These are phyloP conservation scores for Thyridium curvatum DNA, from an alignment of 2,329 filamentous ascomycete genomes.

Conservation along the genomic window DNA sequence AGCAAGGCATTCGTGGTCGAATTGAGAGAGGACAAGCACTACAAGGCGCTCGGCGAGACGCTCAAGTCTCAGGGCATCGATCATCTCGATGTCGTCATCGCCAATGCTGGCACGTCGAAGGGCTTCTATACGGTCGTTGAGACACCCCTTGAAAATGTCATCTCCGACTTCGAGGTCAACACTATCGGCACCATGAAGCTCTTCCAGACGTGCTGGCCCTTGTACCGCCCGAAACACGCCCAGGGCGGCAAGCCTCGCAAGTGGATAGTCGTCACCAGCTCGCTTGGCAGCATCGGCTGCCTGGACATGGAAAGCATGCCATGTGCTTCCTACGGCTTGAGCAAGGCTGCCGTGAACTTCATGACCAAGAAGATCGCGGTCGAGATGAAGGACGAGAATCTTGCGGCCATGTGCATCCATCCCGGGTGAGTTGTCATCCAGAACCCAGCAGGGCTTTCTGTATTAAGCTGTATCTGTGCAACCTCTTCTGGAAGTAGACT, in stretches of 20 bases:
- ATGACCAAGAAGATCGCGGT: constrained; percentile 16
- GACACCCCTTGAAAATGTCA: too few relatives aligned
- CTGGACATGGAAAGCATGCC: constrained; percentile 13
- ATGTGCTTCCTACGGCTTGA: constrained; percentile 17
- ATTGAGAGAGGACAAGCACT: constrained; percentile 11
- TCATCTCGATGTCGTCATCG: constrained; percentile 16
- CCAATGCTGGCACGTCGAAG: constrained; percentile 17
- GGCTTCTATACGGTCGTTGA: constrained; percentile 6
- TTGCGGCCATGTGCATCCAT: constrained; percentile 18
- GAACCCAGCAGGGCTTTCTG: too few relatives aligned
- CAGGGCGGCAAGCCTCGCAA: constrained; percentile 2
- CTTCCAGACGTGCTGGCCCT: constrained; percentile 13
- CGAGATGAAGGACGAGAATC: constrained; percentile 10
- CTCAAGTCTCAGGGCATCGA: constrained; percentile 8
- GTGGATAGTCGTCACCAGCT: constrained; percentile 17
- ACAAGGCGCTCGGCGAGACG: constrained; percentile 6
- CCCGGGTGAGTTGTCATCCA: constrained; percentile 15
- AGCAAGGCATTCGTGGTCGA: constrained; percentile 12
- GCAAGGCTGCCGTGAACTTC: constrained; percentile 20
- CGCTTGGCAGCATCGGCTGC: constrained; percentile 15
- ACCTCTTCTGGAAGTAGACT: too few relatives aligned
- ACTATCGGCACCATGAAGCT: constrained; percentile 13
- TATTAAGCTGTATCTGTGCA: too few relatives aligned
- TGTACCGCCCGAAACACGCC: constrained; percentile 7
- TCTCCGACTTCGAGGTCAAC: constrained; percentile 6